phyloP scores from a whole-genome alignment of 371 early-diverging fungal species.

The Rhizopus delemar region DNA sequence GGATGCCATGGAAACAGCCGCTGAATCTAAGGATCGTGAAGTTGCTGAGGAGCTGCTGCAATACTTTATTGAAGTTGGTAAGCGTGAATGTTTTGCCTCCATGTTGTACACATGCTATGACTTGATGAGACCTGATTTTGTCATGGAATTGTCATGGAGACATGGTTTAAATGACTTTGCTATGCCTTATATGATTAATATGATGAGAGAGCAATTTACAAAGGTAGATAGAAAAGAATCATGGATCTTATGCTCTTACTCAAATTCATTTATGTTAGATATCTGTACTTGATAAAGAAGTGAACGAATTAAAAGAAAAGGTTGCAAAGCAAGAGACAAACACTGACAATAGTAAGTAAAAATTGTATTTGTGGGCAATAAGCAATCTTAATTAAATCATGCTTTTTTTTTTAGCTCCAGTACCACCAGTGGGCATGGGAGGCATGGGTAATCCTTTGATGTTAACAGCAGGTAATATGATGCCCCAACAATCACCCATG shows the following conservation, averaged over 20 bases:
- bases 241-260: neutral
- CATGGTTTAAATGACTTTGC: slow-evolving; percentile 85
- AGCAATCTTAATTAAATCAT: too few relatives aligned
- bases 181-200: slow-evolving; percentile 95
- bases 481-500: slow-evolving; percentile 49
- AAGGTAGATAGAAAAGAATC: slow-evolving; percentile 50
- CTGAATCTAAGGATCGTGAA: slow-evolving; percentile 80
- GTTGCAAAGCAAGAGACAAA: slow-evolving; percentile 37
- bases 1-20: slow-evolving; percentile 97
- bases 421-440: slow-evolving; percentile 38
- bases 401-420: slow-evolving; percentile 22
- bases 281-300: slow-evolving; percentile 50
- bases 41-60: slow-evolving; percentile 90
- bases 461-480: slow-evolving; percentile 54
- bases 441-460: slow-evolving; percentile 70
- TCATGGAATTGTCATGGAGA: slow-evolving; percentile 93
- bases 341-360: slow-evolving; percentile 34
- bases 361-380: neutral
- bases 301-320: slow-evolving; percentile 56
- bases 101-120: slow-evolving; percentile 92
- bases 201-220: slow-evolving; percentile 74
- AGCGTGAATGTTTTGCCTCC: slow-evolving; percentile 92
- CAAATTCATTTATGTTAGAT: slow-evolving; percentile 21
- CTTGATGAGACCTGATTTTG: slow-evolving; percentile 88
- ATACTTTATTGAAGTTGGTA: slow-evolving; percentile 89